phyloP scores from a whole-genome alignment of 768 basidiomycete species.

The Tylopilus cervinicoccineus region DNA sequence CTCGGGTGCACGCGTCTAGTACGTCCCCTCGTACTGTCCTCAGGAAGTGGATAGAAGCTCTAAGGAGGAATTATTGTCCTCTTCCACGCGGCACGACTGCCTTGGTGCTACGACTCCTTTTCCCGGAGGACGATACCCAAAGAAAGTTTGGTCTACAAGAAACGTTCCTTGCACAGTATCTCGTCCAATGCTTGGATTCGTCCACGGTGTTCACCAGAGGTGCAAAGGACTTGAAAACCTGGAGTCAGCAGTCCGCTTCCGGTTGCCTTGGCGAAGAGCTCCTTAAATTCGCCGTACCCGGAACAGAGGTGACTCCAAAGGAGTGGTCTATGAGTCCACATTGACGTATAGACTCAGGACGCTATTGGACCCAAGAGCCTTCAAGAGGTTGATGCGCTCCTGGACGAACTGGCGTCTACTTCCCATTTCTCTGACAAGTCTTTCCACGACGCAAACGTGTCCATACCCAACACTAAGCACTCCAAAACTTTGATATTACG shows the following conservation, averaged over 20 bases:
- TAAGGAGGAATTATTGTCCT: constrained; percentile 42
- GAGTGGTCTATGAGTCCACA: neutral
- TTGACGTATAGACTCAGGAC: constrained; percentile 17
- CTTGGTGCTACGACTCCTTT: constrained; percentile 70
- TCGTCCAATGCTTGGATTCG: constrained; percentile 49
- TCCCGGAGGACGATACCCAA: constrained; percentile 73
- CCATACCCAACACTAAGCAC: constrained; percentile 29
- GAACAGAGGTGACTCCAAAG: constrained; percentile 30
- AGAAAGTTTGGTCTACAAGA: constrained; percentile 77
- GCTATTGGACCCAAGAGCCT: constrained; percentile 32
- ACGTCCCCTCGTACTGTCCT: constrained; percentile 38
- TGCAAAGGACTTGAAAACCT: constrained; percentile 30
- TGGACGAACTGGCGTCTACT: constrained; percentile 70
- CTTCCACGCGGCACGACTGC: constrained; percentile 52
- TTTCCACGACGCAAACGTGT: constrained; percentile 35
- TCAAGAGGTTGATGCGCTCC: constrained; percentile 55
- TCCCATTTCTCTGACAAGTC: constrained; percentile 56
- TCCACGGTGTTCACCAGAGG: constrained; percentile 25
- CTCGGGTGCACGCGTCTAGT: constrained; percentile 7
- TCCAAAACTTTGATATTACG: constrained; percentile 40
- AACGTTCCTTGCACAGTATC: constrained; percentile 45
- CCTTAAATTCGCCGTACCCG: constrained; percentile 35
- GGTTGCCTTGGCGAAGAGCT: constrained; percentile 77
- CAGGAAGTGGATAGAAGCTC: constrained; percentile 39
- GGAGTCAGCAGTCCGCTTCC: constrained; percentile 40